Conservation (phyloP, 805 yeast genomes). For the Candida maesae region DNA sequence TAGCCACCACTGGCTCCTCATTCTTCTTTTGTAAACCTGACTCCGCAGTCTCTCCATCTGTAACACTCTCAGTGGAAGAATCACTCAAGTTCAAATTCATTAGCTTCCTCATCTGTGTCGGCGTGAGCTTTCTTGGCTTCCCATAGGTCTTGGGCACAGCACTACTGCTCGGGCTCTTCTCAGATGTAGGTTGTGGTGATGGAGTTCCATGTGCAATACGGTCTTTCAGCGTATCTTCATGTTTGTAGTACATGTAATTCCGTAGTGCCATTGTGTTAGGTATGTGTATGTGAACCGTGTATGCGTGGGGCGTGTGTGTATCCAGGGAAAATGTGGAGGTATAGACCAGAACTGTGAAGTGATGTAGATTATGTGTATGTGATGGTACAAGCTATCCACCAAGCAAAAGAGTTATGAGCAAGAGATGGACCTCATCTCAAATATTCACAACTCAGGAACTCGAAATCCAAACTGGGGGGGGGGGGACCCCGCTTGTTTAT, state of each 20-base stretch:
- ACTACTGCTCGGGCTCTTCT: background rate
- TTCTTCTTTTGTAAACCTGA: background rate
- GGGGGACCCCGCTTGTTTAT: too few species aligned
- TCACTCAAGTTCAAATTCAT: constrained; percentile 9
- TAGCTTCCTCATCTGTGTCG: constrained; percentile 27
- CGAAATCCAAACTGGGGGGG: too few species aligned
- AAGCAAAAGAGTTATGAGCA: too few species aligned
- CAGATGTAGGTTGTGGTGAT: background rate
- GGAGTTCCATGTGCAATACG: constrained; percentile 31
- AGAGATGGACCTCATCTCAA: too few species aligned
- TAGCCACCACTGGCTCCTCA: too few species aligned
- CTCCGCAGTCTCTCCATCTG: background rate
- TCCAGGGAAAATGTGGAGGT: background rate
- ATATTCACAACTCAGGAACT: too few species aligned
- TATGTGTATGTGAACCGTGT: background rate
- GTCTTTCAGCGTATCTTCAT: constrained; percentile 32
- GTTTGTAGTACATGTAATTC: constrained; percentile 42
- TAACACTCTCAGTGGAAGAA: constrained; percentile 1
- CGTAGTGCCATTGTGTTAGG: constrained; percentile 38
- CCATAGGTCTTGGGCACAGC: background rate
- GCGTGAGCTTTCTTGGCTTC: constrained; percentile 24
- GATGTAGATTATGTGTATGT: too few species aligned
- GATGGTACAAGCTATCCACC: too few species aligned
- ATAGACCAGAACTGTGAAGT: too few species aligned
- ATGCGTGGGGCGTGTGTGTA: background rate